Base-by-base conservation (phyloP, 495 filamentous ascomycete genomes). In the Xylaria cubensis region DNA sequence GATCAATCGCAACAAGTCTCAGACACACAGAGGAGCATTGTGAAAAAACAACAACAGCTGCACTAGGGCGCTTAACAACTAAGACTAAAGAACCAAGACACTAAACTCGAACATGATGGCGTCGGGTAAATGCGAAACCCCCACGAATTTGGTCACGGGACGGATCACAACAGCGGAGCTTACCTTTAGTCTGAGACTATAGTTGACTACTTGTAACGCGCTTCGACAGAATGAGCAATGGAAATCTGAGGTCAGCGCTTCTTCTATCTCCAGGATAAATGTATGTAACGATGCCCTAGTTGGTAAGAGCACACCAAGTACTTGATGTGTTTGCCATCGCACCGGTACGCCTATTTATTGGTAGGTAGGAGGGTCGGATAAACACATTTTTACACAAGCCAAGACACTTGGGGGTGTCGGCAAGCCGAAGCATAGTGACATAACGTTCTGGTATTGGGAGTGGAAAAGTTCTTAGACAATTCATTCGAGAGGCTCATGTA, bases 241-340 rank as follows among this genome's bases (percentile, higher is more conserved):
- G 32, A n/a, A 56, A 59, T 32, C 70, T 67, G 63, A 72, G 50
- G 70, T 72, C 58, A 72, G 70, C 70, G 42, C 53, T 13, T 42
- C n/a, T 29, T n/a, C 12, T 24, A 10, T 61, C 39, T 29, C 48
- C 8, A 58, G 29, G 59, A 56, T 64, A 26, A 62, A 63, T 44
- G 61, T 5, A 63, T 36, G 12, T 41, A 36, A 44, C 44, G 42
- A 29, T 48, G 42, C 41, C 17, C 6, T 1, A 9, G 62, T 64
- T 19, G 62, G 24, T 64, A 26, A 42, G 55, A 19, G 10, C 34
- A 36, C 29, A 21, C 34, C 17, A 61, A 61, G 29, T 39, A 34
- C 58, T 62, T 62, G 17, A 34, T n/a, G 58, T 39, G 13, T 62
- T 36, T 62, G 34, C 39, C 36, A 17, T 48, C 21, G 36, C 10